Evolutionary conservation across 208 protist genomes (phyloP).

Genomic region (Leishmania tropica): DNA sequence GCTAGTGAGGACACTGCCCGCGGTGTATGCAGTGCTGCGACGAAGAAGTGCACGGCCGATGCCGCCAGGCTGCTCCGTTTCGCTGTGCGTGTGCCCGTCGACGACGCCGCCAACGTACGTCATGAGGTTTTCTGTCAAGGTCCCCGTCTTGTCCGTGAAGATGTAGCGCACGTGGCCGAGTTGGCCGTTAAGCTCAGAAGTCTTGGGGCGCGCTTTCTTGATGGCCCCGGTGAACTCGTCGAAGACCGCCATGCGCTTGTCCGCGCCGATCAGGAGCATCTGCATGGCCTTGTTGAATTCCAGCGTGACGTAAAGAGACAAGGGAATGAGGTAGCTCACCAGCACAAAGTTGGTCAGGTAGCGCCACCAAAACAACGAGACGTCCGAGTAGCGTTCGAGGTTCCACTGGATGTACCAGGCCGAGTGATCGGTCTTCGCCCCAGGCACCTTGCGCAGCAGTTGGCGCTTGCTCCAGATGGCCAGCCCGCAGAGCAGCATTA

Average conservation of each 20-base stretch:
- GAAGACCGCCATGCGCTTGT: constrained; percentile 76
- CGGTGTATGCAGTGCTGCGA: background rate
- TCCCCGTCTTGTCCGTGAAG: constrained; percentile 94
- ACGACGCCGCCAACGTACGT: constrained; percentile 75
- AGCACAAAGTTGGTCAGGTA: constrained; percentile 90
- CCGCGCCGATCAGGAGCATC: constrained; percentile 72
- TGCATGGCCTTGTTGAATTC: constrained; percentile 90
- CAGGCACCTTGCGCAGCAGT: constrained; percentile 31
- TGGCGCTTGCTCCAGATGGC: constrained; percentile 45
- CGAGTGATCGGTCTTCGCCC: constrained; percentile 25
- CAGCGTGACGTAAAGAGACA: constrained; percentile 90
- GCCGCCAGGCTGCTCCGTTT: constrained; percentile 60
- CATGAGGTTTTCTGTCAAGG: constrained; percentile 92
- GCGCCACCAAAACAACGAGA: constrained; percentile 58
- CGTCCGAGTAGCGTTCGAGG: constrained; percentile 45
- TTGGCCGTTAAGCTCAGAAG: constrained; percentile 88
- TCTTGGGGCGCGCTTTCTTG: constrained; percentile 68
- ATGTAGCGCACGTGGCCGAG: constrained; percentile 85
- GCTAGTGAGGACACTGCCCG: background rate
- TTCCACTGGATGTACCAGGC: constrained; percentile 79
- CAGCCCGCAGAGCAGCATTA: constrained; percentile 61
- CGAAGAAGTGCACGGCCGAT: constrained; percentile 53
- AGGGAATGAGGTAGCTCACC: constrained; percentile 83
- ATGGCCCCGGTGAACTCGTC: constrained; percentile 65
- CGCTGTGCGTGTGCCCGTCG: constrained; percentile 47